Percentiles rank a stretch among this genome's conserved stretches.
Conservation (phyloP, 768 basidiomycete species). For the Dioszegia aurantiaca region DNA sequence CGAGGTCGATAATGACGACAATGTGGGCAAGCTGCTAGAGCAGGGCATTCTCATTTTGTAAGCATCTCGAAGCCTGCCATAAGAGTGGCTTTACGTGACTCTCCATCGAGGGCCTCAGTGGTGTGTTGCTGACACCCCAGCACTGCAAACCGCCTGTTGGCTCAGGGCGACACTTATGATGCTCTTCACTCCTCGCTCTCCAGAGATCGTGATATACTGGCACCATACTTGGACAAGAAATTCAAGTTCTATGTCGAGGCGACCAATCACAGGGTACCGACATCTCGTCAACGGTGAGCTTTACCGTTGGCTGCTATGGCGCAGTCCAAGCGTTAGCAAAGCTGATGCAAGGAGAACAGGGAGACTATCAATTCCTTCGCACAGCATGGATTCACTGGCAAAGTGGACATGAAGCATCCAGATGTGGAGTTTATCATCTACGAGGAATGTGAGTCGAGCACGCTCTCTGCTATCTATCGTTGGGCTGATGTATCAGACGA, state of each 20-base stretch:
- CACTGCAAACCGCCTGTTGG: conserved; percentile 75
- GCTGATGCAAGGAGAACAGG: conserved; percentile 17
- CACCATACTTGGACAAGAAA: conserved; percentile 59
- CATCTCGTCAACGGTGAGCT: conserved; percentile 24
- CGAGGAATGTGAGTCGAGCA: conserved; percentile 77
- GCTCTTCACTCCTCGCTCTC: conserved; percentile 62
- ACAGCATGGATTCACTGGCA: conserved; percentile 78
- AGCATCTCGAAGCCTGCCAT: too few species aligned
- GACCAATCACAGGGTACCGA: conserved; percentile 27
- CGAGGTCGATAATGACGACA: conserved; percentile 64
- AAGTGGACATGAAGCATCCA: conserved; percentile 76
- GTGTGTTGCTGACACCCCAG: conserved; percentile 55
- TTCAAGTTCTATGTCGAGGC: conserved; percentile 77
- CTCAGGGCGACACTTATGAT: conserved; percentile 66
- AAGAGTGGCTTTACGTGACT: too few species aligned
- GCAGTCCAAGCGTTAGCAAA: too few species aligned
- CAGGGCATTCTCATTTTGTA: conserved; percentile 83
- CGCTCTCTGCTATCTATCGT: too few species aligned
- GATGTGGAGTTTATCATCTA: conserved; percentile 70
- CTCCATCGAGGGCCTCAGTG: too few species aligned
- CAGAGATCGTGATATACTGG: conserved; percentile 62
- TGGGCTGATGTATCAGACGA: too few species aligned
- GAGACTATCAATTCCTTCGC: conserved; percentile 70
- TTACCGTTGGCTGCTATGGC: too few species aligned
- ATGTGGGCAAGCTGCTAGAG: conserved; percentile 68